Evolutionary conservation across 164 flowering plant genomes (phyloP).

Genomic region (Liriodendron chinense): DNA sequence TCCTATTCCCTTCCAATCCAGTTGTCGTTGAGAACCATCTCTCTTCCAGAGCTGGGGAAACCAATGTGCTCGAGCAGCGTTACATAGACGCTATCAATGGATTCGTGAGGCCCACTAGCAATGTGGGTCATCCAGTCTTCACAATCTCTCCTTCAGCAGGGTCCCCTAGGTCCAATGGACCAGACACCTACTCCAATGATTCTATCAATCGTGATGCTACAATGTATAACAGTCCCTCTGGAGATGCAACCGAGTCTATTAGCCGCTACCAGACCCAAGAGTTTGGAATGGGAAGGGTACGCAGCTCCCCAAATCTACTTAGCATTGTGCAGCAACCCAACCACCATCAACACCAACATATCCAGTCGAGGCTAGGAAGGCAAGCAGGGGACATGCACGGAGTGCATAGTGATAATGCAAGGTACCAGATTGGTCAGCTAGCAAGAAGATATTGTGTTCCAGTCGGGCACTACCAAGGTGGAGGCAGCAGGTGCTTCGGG

Average conservation of each 20-base stretch:
- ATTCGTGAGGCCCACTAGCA: conserved; percentile 26
- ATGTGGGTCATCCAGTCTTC: conserved; percentile 18
- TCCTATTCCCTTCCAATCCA: conserved; percentile 60
- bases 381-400: background rate
- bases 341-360: background rate
- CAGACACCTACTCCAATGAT: conserved; percentile 19
- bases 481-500: background rate
- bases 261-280: conserved; percentile 22
- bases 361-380: conserved; percentile 7
- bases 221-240: conserved; percentile 6
- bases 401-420: background rate
- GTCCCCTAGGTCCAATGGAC: conserved; percentile 50
- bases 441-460: background rate
- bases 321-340: background rate
- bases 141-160: conserved; percentile 48
- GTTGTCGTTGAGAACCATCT: conserved; percentile 21
- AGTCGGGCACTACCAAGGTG: background rate
- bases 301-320: conserved; percentile 61
- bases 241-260: conserved; percentile 11
- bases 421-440: background rate
- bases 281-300: conserved; percentile 27
- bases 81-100: conserved; percentile 88
- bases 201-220: no score
- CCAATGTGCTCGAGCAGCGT: conserved; percentile 51
- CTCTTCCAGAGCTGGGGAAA: conserved; percentile 11